A percentile compares a stretch with the other conserved stretches of the same genome.
These are phyloP conservation scores for Linum trigynum DNA, from an alignment of 345 rosid species.

Conservation along the genomic window DNA sequence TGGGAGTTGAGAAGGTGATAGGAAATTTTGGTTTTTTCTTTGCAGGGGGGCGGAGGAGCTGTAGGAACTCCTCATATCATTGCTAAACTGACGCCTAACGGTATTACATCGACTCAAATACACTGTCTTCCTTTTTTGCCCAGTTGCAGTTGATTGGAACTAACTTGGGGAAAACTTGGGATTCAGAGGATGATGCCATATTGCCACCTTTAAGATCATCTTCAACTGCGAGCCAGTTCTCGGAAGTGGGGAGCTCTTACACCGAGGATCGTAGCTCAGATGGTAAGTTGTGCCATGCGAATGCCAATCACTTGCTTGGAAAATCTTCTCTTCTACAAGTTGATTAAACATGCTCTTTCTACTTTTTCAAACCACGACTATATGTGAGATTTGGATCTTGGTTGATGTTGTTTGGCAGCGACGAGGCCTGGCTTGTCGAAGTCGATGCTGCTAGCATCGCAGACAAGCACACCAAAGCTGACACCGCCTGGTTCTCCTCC, in stretches of 20 bases:
- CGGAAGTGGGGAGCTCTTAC: constrained; percentile 43
- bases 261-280: constrained; percentile 39
- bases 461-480: constrained; percentile 58
- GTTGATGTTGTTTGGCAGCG: constrained; percentile 21
- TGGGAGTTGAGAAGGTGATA: neutral
- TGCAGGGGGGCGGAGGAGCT: neutral
- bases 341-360: too few relatives aligned
- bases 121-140: too few relatives aligned
- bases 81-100: constrained; percentile 69
- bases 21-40: too few relatives aligned
- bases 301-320: neutral
- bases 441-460: constrained; percentile 42
- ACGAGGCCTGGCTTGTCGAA: constrained; percentile 35
- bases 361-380: neutral
- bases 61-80: constrained; percentile 44
- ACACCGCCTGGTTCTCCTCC: constrained; percentile 94
- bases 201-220: constrained; percentile 41
- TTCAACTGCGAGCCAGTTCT: constrained; percentile 42
- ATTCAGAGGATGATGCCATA: constrained; percentile 53
- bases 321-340: too few relatives aligned
- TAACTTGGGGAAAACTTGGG: neutral
- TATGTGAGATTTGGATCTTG: neutral
- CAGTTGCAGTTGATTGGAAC: too few relatives aligned
- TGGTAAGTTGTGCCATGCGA: constrained; percentile 24
- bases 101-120: constrained; percentile 18